phyloP scores from a whole-genome alignment of 805 yeast species.

The Suhomyces prunicola region DNA sequence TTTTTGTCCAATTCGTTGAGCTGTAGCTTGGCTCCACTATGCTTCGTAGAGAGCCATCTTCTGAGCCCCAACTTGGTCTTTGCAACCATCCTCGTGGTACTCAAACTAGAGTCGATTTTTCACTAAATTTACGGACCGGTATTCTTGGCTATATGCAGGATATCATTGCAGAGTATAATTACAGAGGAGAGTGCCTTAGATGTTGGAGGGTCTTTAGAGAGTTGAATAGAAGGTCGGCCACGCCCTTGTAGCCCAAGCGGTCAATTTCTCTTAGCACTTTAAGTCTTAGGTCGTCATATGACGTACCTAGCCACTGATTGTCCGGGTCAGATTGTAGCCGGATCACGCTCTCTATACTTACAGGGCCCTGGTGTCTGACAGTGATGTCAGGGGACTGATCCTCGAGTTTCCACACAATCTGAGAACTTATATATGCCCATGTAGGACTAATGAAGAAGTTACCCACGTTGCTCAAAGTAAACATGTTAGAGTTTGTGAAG shows the following conservation, averaged over 20 bases:
- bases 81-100: neutral
- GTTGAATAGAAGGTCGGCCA: conserved; percentile 49
- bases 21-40: neutral
- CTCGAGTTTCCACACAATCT: conserved; percentile 45
- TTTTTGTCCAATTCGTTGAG: conserved; percentile 45
- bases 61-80: neutral
- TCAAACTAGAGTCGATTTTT: neutral
- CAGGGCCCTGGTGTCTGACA: conserved; percentile 50
- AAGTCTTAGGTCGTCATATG: conserved; percentile 46
- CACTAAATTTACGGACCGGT: neutral
- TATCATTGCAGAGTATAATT: neutral
- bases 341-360: conserved; percentile 42
- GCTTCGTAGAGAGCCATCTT: neutral
- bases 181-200: conserved; percentile 10
- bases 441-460: conserved; percentile 52
- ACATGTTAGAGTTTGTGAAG: conserved; percentile 29
- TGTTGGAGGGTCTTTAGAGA: conserved; percentile 50
- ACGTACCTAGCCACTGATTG: conserved; percentile 35
- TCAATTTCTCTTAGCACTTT: conserved; percentile 43
- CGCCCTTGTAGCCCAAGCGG: conserved; percentile 44
- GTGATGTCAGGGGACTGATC: conserved; percentile 32
- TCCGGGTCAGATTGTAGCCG: conserved; percentile 25
- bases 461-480: conserved; percentile 29
- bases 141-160: neutral
- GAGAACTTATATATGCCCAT: conserved; percentile 44